Base-by-base conservation (phyloP, 164 flowering plant genomes). In the Vitis amurensis region DNA sequence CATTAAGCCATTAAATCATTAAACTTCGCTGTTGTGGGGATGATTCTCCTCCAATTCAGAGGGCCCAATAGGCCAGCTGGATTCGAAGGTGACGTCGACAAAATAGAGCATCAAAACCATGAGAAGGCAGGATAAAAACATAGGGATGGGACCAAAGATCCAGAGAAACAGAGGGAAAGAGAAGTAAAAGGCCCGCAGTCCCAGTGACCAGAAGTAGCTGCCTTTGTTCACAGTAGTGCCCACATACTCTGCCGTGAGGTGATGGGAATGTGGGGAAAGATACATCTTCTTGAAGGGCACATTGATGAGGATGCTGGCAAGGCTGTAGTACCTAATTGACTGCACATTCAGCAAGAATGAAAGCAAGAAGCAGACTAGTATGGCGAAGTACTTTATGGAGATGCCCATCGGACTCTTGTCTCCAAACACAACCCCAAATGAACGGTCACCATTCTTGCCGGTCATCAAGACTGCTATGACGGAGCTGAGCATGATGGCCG, bases 401-500 rank as follows among this genome's bases (percentile, higher is more conserved):
- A 59, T 23, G 1, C 63, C 55, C 11, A 59, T 6, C 44, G 47
- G 3, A 56, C 63, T 68, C 14, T 23, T 47, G 63, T 68, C 71
- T 2, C 71, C 71, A 9, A 55, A 17, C 7, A 67, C 27, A 29
- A 67, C 14, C n/a, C 11, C 37, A 2, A 55, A 23, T 14, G 63
- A 17, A 5, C 48, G n/a, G 30, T 11, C 14, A 2, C 61, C 14
- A 37, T 14, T 11, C 15, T n/a, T 9, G 17, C 51, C 48, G 63
- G 16, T 59, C 71, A 68, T 57, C 9, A 68, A 55, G 47, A 68
- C 56, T 13, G 68, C 58, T n/a, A 71, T 76, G 29, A 63, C 68
- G 29, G 73, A 62, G 75, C 74, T 68, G 52, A 73, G 72, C 31
- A 50, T 77, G 61, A 77, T 70, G 7, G 80, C 72, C 2, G 77